Conservation (phyloP, 2,329 filamentous ascomycete genomes). For the Penicillium brasilianum region DNA sequence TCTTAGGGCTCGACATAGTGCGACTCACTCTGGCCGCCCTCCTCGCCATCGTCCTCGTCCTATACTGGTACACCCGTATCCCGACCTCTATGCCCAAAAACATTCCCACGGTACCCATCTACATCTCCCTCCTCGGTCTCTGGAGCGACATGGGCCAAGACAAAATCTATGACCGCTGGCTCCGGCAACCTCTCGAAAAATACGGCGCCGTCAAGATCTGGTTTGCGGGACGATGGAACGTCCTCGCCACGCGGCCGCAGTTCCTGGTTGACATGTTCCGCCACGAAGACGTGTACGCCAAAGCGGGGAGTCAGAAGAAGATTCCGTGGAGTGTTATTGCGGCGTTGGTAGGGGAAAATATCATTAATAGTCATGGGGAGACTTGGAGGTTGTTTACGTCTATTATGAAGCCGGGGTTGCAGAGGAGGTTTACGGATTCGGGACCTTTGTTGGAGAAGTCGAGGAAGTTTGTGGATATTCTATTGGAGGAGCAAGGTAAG, state of each 20-base stretch:
- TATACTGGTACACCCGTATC: conserved; percentile 33
- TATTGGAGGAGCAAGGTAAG: conserved; percentile 28
- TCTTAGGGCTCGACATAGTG: conserved; percentile 7
- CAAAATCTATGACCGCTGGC: conserved; percentile 33
- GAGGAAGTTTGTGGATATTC: conserved; percentile 29
- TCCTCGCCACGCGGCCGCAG: conserved; percentile 52
- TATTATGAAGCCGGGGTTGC: conserved; percentile 46
- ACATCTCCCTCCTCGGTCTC: conserved; percentile 33
- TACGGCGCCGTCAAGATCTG: conserved; percentile 55
- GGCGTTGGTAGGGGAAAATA: conserved; percentile 47
- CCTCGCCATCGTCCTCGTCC: conserved; percentile 12
- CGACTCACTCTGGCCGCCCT: conserved; percentile 11
- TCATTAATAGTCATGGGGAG: conserved; percentile 47
- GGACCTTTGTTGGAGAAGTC: conserved; percentile 31
- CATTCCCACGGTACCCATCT: conserved; percentile 33
- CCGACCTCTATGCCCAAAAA: conserved; percentile 27
- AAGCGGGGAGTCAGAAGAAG: conserved; percentile 51
- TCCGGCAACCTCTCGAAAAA: conserved; percentile 31
- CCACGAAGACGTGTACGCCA: conserved; percentile 39
- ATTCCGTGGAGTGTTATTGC: conserved; percentile 49
- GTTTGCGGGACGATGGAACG: conserved; percentile 57
- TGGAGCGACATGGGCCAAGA: conserved; percentile 36
- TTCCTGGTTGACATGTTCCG: conserved; percentile 50
- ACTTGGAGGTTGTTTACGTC: conserved; percentile 44
- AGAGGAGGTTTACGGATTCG: conserved; percentile 35